These are phyloP conservation scores for Dactylorhiza incarnata DNA, from an alignment of 106 monocot species.

Conservation along the genomic window DNA sequence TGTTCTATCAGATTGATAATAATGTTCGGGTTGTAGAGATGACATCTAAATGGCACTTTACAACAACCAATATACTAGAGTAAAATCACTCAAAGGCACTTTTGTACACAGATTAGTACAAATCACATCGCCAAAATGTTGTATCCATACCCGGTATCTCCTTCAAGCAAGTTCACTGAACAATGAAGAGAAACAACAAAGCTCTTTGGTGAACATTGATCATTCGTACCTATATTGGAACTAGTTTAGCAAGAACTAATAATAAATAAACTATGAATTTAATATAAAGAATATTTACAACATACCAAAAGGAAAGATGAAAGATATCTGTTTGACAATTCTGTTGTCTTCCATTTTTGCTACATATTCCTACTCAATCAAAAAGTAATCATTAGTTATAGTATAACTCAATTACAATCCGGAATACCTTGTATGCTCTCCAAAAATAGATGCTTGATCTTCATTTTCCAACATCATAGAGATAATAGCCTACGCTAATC, in stretches of 20 bases:
- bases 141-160: constrained; percentile 77
- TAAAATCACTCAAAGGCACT: not conserved
- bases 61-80: not conserved
- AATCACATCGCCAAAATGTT: not conserved
- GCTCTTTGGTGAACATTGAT: constrained; percentile 13
- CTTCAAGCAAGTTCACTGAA: constrained; percentile 91
- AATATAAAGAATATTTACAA: not conserved
- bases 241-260: not conserved
- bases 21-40: not conserved
- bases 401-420: not conserved
- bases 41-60: not conserved
- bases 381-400: not conserved
- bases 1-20: not conserved
- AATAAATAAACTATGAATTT: constrained; percentile 3
- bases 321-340: constrained; percentile 45
- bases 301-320: constrained; percentile 37
- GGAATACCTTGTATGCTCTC: not conserved
- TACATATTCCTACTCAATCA: constrained; percentile 21
- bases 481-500: not conserved
- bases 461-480: not conserved
- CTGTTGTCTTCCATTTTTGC: constrained; percentile 15
- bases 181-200: constrained; percentile 54
- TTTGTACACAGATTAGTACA: not conserved
- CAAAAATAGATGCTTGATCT: not conserved
- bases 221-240: constrained; percentile 7